These are phyloP conservation scores for Brassica hybrid DNA, from an alignment of 441 rosid species.

Conservation along the genomic window DNA sequence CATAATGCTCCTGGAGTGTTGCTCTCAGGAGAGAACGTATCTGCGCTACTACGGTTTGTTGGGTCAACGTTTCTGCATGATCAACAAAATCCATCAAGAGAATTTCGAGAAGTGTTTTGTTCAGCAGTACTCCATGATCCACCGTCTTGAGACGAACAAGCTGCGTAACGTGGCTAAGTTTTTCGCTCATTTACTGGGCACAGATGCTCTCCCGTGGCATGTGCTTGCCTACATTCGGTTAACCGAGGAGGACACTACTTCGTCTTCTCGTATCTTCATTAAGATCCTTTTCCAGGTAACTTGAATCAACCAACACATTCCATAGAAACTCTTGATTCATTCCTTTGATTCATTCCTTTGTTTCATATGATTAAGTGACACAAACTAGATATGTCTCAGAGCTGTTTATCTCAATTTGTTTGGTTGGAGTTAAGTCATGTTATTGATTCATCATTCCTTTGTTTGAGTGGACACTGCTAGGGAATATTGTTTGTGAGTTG, in stretches of 20 bases:
- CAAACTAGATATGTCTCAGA: not conserved
- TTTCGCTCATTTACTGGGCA: conserved; percentile 91
- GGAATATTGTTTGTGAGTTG: not conserved
- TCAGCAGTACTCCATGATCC: conserved; percentile 93
- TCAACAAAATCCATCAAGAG: conserved; percentile 84
- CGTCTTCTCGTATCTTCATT: conserved; percentile 88
- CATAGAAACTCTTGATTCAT: conserved; percentile 19
- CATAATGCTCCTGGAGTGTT: conserved; percentile 92
- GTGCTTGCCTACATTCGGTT: conserved; percentile 77
- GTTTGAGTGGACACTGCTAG: not conserved
- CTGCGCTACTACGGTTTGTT: conserved; percentile 86
- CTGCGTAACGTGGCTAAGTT: conserved; percentile 88
- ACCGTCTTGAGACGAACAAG: conserved; percentile 86
- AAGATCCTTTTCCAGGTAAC: conserved; percentile 94
- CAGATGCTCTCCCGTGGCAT: conserved; percentile 93
- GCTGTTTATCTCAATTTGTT: not conserved
- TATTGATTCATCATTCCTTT: not conserved
- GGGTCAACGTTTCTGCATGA: conserved; percentile 94
- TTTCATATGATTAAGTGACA: not conserved
- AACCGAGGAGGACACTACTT: conserved; percentile 94
- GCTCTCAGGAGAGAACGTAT: conserved; percentile 93
- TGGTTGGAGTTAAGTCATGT: not conserved
- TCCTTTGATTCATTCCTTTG: not conserved
- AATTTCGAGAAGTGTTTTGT: conserved; percentile 89
- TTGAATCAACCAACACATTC: conserved; percentile 20